phyloP scores from a whole-genome alignment of 176 grass and related monocot genomes.

The Echinochloa phyllopogon region DNA sequence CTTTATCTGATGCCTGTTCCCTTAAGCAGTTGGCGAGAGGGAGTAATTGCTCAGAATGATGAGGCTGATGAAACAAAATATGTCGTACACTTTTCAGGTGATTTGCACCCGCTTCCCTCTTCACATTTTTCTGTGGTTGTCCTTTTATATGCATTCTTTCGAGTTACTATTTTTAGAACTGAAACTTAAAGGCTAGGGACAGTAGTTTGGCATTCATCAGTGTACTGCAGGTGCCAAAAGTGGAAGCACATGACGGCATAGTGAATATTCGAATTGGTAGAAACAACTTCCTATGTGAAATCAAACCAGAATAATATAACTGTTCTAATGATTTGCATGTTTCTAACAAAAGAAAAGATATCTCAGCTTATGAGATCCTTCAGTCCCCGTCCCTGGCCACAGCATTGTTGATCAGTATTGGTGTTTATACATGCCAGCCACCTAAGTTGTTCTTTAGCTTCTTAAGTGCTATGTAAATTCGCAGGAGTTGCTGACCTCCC shows the following conservation, averaged over 20 bases:
- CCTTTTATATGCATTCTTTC: background rate
- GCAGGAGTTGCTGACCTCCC: too few species aligned
- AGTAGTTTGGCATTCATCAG: background rate
- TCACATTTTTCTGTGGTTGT: conserved; percentile 1
- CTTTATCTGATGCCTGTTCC: conserved; percentile 36
- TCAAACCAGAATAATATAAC: background rate
- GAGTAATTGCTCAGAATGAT: conserved; percentile 67
- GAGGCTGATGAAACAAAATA: conserved; percentile 69
- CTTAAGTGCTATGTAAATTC: background rate
- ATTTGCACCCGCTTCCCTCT: background rate
- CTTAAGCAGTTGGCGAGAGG: conserved; percentile 87
- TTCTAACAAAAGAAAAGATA: background rate
- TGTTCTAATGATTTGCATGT: background rate
- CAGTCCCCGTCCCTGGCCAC: background rate
- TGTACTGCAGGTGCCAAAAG: background rate
- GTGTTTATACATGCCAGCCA: background rate
- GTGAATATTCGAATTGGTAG: background rate
- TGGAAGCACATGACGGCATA: background rate
- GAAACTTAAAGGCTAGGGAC: background rate
- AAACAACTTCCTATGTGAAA: background rate
- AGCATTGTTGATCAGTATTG: background rate
- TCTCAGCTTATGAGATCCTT: background rate
- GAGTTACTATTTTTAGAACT: background rate
- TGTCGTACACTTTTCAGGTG: conserved; percentile 78
- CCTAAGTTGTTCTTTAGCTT: background rate